These are phyloP conservation scores for Xylariaceae sp. DNA, from an alignment of 2,329 filamentous ascomycete genomes.

Conservation along the genomic window DNA sequence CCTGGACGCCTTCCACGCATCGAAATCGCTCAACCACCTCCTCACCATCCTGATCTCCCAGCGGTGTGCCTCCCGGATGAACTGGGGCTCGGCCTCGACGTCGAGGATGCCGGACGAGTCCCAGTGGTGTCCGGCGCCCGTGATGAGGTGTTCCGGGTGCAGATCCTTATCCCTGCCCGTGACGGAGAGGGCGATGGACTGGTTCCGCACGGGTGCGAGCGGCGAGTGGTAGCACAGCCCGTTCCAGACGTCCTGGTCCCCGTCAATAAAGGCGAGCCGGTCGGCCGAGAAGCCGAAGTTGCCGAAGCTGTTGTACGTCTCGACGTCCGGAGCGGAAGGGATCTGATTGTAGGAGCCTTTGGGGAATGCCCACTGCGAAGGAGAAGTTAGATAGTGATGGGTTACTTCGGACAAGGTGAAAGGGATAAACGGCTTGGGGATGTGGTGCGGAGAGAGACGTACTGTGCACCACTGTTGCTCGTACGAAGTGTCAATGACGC, in stretches of 20 bases:
- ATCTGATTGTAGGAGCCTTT: conserved; percentile 40
- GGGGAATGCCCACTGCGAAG: conserved; percentile 44
- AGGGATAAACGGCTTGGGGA: background rate
- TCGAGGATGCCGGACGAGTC: conserved; percentile 38
- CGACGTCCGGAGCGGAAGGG: conserved; percentile 38
- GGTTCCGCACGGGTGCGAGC: conserved; percentile 32
- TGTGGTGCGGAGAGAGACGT: background rate
- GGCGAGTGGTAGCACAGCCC: conserved; percentile 46
- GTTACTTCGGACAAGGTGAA: background rate
- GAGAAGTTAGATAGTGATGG: no score
- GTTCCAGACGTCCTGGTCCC: conserved; percentile 47
- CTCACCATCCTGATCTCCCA: conserved; percentile 48
- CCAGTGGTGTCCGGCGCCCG: conserved; percentile 48
- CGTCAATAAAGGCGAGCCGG: conserved; percentile 47
- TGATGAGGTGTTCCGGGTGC: conserved; percentile 45
- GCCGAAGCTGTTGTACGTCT: conserved; percentile 41
- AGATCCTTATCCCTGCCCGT: no score
- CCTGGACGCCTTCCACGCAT: conserved; percentile 18
- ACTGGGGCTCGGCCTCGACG: conserved; percentile 42
- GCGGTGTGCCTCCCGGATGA: conserved; percentile 43
- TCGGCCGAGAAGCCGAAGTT: conserved; percentile 41
- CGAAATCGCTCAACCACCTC: conserved; percentile 37
- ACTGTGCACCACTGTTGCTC: conserved; percentile 48
- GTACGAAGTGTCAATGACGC: conserved; percentile 42
- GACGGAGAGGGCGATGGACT: no score